phyloP scores from a whole-genome alignment of 202 grass and related monocot species.

The Saccharum hybrid region DNA sequence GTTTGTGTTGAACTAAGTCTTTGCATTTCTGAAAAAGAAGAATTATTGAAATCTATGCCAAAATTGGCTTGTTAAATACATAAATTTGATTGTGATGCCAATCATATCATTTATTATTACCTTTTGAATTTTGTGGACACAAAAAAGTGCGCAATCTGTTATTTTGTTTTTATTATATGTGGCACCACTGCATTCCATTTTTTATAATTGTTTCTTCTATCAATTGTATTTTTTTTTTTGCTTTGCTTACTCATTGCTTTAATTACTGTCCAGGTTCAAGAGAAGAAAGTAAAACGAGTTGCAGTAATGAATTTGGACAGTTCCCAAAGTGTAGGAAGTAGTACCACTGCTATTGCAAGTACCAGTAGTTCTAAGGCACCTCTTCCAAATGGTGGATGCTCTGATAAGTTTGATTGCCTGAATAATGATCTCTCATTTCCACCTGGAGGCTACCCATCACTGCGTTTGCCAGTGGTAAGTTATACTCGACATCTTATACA shows the following conservation, averaged over 20 bases:
- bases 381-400: slow-evolving; percentile 82
- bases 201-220: slow-evolving; percentile 19
- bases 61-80: not conserved
- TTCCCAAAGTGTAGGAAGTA: slow-evolving; percentile 55
- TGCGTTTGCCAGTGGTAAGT: slow-evolving; percentile 90
- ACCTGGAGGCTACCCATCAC: slow-evolving; percentile 73
- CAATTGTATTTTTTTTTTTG: slow-evolving; percentile 8
- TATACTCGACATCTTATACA: slow-evolving; percentile 38
- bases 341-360: slow-evolving; percentile 52
- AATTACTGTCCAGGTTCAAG: slow-evolving; percentile 70
- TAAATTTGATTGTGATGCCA: not conserved
- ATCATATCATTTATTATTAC: not conserved
- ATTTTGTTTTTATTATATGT: slow-evolving; percentile 18
- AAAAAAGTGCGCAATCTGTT: slow-evolving; percentile 5
- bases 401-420: slow-evolving; percentile 44
- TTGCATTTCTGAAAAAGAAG: not conserved
- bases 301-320: slow-evolving; percentile 80
- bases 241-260: slow-evolving; percentile 18
- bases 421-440: slow-evolving; percentile 63
- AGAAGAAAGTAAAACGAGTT: slow-evolving; percentile 91
- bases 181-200: slow-evolving; percentile 23
- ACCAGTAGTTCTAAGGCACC: slow-evolving; percentile 48
- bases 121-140: not conserved
- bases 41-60: slow-evolving; percentile 16
- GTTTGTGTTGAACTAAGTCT: not conserved